These are phyloP conservation scores for Eimeria falciformis DNA, from an alignment of 169 alveolate genomes.

Conservation along the genomic window DNA sequence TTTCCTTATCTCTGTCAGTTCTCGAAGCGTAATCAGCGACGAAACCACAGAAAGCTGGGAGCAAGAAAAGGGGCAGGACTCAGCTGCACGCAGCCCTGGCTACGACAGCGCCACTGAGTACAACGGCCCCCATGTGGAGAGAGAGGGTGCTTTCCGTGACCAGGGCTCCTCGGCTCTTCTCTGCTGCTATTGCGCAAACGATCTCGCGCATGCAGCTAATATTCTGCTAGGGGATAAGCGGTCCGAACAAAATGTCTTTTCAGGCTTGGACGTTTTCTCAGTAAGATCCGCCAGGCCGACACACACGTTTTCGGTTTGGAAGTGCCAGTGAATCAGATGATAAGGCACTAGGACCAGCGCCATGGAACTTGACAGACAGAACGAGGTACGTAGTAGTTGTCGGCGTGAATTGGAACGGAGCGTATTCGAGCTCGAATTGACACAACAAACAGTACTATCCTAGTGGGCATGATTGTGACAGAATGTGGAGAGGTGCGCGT, in stretches of 20 bases:
- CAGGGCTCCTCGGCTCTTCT: neutral
- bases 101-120: neutral
- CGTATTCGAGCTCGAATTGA: no score
- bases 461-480: no score
- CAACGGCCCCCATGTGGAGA: neutral
- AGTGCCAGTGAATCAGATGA: neutral
- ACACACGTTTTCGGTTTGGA: neutral
- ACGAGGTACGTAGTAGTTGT: no score
- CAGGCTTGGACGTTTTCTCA: neutral
- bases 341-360: neutral
- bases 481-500: no score
- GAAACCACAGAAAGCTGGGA: neutral
- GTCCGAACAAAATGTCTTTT: neutral
- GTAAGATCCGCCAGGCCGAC: neutral
- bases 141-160: neutral
- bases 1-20: neutral
- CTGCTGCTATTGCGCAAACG: neutral
- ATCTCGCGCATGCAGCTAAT: neutral
- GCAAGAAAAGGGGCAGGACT: neutral
- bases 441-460: no score
- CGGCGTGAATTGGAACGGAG: no score
- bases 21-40: neutral
- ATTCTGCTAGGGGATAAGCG: neutral
- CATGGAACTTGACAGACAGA: no score
- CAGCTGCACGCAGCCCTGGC: neutral